These are phyloP conservation scores for Mycena latifolia DNA, from an alignment of 768 basidiomycete species.

Conservation along the genomic window DNA sequence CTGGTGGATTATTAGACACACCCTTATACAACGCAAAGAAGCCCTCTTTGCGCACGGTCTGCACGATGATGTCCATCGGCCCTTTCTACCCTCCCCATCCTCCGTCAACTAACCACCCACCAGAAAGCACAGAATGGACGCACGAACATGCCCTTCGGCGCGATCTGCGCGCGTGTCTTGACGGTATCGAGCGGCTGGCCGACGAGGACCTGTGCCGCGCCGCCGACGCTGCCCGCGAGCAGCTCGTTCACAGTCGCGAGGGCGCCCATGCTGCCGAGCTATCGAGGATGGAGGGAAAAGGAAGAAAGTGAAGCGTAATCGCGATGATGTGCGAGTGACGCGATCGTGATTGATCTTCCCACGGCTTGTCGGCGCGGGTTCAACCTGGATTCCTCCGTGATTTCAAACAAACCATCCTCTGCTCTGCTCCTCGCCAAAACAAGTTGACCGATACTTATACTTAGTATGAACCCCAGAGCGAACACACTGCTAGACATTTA, in stretches of 20 bases:
- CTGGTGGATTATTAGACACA: conserved; percentile 40
- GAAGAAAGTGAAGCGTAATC: no score
- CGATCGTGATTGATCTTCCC: no score
- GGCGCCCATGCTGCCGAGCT: conserved; percentile 38
- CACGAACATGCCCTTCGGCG: conserved; percentile 82
- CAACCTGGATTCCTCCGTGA: no score
- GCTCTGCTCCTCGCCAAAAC: no score
- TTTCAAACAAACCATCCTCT: no score
- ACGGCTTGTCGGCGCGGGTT: no score
- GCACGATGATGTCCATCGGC: conserved; percentile 89
- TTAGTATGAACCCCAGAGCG: no score
- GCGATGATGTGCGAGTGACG: no score
- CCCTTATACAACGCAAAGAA: conserved; percentile 97
- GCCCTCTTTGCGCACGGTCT: conserved; percentile 91
- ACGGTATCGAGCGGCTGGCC: conserved; percentile 93
- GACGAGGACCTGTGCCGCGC: conserved; percentile 96
- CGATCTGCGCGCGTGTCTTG: conserved; percentile 86
- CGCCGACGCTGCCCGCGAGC: conserved; percentile 89
- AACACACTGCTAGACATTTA: no score
- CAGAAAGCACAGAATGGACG: conserved; percentile 42
- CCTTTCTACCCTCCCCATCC: conserved; percentile 73
- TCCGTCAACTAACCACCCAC: no score
- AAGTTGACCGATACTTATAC: no score
- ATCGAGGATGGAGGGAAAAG: no score
- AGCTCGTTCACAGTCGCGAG: conserved; percentile 84